phyloP scores from a whole-genome alignment of 2,329 filamentous ascomycete genomes.

The Alternaria solani region DNA sequence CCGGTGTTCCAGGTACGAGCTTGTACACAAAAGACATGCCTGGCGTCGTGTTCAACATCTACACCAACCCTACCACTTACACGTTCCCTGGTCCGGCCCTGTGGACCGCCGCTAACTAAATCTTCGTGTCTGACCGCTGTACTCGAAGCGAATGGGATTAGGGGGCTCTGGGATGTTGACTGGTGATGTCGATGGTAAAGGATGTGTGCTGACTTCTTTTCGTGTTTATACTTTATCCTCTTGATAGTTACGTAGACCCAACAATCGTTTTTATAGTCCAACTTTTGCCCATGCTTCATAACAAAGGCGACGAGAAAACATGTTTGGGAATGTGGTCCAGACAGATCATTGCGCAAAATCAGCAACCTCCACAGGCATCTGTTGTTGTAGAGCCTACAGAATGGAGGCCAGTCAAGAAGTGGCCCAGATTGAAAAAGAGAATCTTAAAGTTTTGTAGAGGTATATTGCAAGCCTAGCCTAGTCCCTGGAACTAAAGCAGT shows the following conservation, averaged over 20 bases:
- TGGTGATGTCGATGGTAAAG: background rate
- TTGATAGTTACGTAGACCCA: background rate
- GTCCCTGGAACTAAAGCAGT: slow-evolving; percentile 3
- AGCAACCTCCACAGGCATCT: background rate
- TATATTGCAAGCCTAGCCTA: slow-evolving; percentile 5
- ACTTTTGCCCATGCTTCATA: background rate
- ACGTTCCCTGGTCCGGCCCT: slow-evolving; percentile 49
- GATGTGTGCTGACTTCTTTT: background rate
- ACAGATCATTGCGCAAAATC: background rate
- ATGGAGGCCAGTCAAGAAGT: background rate
- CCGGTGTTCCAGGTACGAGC: slow-evolving; percentile 50
- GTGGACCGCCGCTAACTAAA: slow-evolving; percentile 46
- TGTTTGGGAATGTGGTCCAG: background rate
- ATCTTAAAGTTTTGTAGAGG: background rate
- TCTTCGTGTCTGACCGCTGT: background rate
- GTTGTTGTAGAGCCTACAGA: background rate
- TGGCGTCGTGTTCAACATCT: slow-evolving; percentile 55
- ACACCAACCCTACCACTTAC: slow-evolving; percentile 45
- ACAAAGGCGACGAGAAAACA: background rate
- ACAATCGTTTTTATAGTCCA: background rate
- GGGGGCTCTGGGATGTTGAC: background rate
- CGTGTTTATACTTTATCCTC: background rate
- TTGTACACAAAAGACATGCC: slow-evolving; percentile 55
- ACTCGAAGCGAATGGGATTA: background rate
- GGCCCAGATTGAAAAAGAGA: background rate